Percentiles rank a stretch among this genome's conserved stretches.
Evolutionary conservation across 2,329 filamentous ascomycete species (phyloP).

Genomic region (Pseudogymnoascus pannorum): DNA sequence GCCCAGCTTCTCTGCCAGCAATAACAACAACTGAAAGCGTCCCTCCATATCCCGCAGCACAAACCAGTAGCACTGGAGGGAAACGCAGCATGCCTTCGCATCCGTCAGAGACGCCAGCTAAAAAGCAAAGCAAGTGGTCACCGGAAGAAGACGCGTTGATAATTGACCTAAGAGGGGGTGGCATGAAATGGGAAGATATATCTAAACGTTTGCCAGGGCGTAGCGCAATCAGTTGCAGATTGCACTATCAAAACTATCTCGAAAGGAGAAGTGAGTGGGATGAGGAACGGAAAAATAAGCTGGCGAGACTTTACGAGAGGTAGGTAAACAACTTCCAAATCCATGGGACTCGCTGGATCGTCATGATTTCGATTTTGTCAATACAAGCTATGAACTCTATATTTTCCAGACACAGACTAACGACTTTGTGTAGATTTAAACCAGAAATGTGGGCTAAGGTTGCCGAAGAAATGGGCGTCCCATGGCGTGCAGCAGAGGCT

Average conservation of each 20-base stretch:
- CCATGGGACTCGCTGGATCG: neutral
- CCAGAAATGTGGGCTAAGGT: constrained; percentile 97
- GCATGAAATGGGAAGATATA: constrained; percentile 99
- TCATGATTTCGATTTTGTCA: neutral
- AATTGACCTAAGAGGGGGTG: constrained; percentile 79
- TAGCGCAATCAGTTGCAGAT: constrained; percentile 86
- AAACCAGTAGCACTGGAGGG: constrained; percentile 23
- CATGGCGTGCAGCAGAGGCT: constrained; percentile 90
- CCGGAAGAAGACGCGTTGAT: constrained; percentile 88
- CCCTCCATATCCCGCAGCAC: constrained; percentile 21
- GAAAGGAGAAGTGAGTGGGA: constrained; percentile 93
- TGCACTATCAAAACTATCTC: constrained; percentile 96
- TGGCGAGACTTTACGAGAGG: constrained; percentile 92
- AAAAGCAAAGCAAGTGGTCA: constrained; percentile 97
- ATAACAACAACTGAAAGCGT: constrained; percentile 20
- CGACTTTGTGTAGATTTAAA: constrained; percentile 64
- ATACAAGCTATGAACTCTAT: neutral
- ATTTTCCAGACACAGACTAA: neutral
- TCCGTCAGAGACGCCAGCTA: constrained; percentile 62
- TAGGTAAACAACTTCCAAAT: constrained; percentile 38
- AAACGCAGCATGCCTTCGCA: constrained; percentile 49
- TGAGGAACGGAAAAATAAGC: constrained; percentile 94
- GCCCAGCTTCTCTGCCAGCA: constrained; percentile 32
- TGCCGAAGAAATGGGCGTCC: constrained; percentile 88
- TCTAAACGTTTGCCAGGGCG: constrained; percentile 83